Base-by-base conservation (phyloP, 78 protist species). In the Dictyostelium purpureum region DNA sequence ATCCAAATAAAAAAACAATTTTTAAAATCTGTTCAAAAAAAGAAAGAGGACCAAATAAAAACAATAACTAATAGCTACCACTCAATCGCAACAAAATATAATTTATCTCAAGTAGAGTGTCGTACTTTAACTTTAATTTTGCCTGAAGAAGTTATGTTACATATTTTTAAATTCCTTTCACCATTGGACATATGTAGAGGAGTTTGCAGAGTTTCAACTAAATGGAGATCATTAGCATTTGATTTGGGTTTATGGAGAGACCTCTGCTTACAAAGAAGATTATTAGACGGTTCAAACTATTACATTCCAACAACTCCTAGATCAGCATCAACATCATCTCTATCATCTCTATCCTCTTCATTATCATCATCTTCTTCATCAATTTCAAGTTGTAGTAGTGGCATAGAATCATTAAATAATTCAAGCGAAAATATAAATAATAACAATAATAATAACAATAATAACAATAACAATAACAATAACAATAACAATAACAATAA, bases 111-210 rank as follows among this genome's bases (percentile, higher is more conserved):
- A 21, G 18, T 47, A 26, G 92, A 85, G 35, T 21, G 54, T 4
- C 52, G 78, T 11, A 73, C 83, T 0, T 37, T 85, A 11, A 85
- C 92, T 10, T 31, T 85, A n/a, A 85, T 85, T 14, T 38, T 85
- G 26, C 92, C 92, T 0, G 92, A 85, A 7, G 92, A 85, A 31
- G 92, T 85, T 0, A 85, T 85, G 92, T 26, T 85, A 9, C 92
- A 74, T 47, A 85, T 85, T n/a, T 85, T 85, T 45, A 56, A 61
- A 33, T 85, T 85, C 45, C 45, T 85, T 9, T 61, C 92, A 4
- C 92, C 92, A 28, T 45, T 61, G n/a, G 92, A 85, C 26, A 43
- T 85, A 4, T 85, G 92, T 24, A 73, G 82, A 11, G 80, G 82
- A 14, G 92, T 85, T 9, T 85, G 92, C 47, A 19, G 92, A 1